Base-by-base conservation (phyloP, 495 filamentous ascomycete species). In the Lindgomyces ingoldianus region DNA sequence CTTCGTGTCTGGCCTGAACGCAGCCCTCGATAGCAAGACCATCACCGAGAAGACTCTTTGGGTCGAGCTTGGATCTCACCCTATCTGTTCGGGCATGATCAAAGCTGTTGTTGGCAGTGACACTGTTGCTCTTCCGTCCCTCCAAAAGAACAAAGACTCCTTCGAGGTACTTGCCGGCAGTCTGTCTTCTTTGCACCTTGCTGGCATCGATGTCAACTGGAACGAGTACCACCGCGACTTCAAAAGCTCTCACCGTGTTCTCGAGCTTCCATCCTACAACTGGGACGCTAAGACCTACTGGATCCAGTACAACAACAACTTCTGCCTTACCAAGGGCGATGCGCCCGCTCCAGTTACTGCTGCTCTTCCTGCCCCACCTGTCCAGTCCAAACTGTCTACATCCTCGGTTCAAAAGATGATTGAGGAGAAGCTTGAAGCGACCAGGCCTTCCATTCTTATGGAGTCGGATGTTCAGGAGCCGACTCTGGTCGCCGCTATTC, bases 281-380 rank as follows among this genome's bases (percentile, higher is more conserved):
- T 96, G 87, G 77, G 89, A 94, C 60, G 75, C 86, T 30, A 93
- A 91, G 79, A 86, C 89, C 67, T 91, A 91, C 74, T 94, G 91
- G 91, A 83, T 93, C 21, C 80, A 86, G 12, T 93, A 93, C 73
- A 80, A 79, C 14, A 85, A 89, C 60, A 77, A 83, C 64, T 84
- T 80, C 74, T 80, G 72, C 29, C 69, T 84, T 22, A 66, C 68
- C 10, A 83, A 82, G 65, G 79, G 79, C 42, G 74, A 79, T 41
- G 72, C 75, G 30, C 65, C 70, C 0, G 42, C 41, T 24, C 55
- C 30, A 8, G 47, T 60, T 6, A 27, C 44, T 2, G 64, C 56
- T 30, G 57, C 42, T 39, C 64, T 62, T 6, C 60, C 70, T 24
- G 67, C 64, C 0, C 57, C 64, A 0, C 57, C 60, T 48, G 56